These are phyloP conservation scores for Sphenostylis stenocarpa DNA, from an alignment of 306 rosid species.

Conservation along the genomic window DNA sequence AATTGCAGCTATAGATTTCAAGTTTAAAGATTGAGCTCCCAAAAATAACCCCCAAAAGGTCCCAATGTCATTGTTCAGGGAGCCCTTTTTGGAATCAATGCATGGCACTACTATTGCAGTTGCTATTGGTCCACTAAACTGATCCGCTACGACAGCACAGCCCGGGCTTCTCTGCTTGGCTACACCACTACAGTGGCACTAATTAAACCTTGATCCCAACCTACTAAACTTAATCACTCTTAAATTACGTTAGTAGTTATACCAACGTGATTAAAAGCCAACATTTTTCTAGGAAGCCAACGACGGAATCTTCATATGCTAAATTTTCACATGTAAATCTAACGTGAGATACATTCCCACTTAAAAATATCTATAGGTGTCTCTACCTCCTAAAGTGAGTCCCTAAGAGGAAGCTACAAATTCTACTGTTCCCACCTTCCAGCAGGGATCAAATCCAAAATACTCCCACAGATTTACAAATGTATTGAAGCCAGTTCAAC, in stretches of 20 bases:
- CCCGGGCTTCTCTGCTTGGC: not conserved
- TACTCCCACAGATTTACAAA: not conserved
- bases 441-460: not conserved
- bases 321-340: not conserved
- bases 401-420: not conserved
- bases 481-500: slow-evolving; percentile 8
- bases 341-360: not conserved
- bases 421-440: not conserved
- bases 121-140: not conserved
- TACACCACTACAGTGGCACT: not conserved
- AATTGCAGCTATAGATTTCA: not conserved
- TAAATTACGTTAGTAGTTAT: not conserved
- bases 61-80: not conserved
- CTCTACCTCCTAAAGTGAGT: not conserved
- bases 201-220: not conserved
- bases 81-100: not conserved
- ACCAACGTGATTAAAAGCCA: not conserved
- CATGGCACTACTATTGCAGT: not conserved
- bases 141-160: not conserved
- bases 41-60: not conserved
- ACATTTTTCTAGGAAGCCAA: not conserved
- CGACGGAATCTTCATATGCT: not conserved
- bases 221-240: not conserved
- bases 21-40: not conserved
- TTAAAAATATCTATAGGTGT: not conserved